Base-by-base conservation (phyloP, 768 basidiomycete species). In the Lentinus brumalis region DNA sequence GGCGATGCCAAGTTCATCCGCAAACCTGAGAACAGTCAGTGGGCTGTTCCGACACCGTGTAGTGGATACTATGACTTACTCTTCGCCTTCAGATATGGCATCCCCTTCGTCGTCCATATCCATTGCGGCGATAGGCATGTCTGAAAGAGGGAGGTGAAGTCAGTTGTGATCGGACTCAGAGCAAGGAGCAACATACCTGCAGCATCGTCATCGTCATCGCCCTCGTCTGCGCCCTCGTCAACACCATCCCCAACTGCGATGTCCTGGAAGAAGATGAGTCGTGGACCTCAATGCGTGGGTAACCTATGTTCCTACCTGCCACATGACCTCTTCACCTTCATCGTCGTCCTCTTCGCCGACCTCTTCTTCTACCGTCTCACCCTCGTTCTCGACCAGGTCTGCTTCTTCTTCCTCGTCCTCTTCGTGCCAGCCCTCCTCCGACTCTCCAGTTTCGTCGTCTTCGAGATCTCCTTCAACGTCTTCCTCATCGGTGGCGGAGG, bases 351-450 rank as follows among this genome's bases (percentile, higher is more conserved):
- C 70, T 12, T 73, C 73, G 3, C 70, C 74, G 6, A 70, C 73
- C 5, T 71, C 73, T 15, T 72, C 76, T n/a, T 74, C 77, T 1
- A 73, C 72, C 44, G 76, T 69, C 42, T 69, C 71, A 9, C 80
- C 77, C 1, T 81, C 81, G 31, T 86, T 84, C 44, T 71, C 74
- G 5, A 77, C 79, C 5, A 77, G 72, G 50, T 78, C 82, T 52
- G 86, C 89, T 44, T 88, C 87, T 0, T 87, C 88, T 47, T 88
- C 87, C 0, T 87, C 88, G n/a, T 86, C 87, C 31, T 79, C 83
- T 61, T 82, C 83, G 14, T 79, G 78, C 85, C 91, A 92, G 35
- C 73, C 82, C 57, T 85, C 86, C 52, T 79, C 85, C 18, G 82
- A 83, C 42, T 82, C 84, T 38, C 79, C 84, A 7, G 78, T 77